Percentiles rank a stretch among this genome's conserved stretches.
phyloP scores from a whole-genome alignment of 345 rosid genomes.

The Eucalyptus pumila region DNA sequence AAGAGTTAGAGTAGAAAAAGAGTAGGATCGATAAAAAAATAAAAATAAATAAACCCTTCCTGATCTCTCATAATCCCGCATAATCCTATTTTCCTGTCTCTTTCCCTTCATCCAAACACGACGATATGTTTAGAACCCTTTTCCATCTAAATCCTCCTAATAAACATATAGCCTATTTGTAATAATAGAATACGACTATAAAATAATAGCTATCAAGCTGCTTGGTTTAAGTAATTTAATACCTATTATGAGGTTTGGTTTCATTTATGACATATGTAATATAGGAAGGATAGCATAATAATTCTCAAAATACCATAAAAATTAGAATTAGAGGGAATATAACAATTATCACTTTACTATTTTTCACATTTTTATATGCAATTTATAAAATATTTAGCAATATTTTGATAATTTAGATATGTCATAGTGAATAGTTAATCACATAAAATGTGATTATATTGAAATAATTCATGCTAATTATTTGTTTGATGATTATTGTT shows the following conservation, averaged over 20 bases:
- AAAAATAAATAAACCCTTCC: rapidly evolving
- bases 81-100: not conserved
- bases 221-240: not conserved
- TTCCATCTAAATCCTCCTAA: not conserved
- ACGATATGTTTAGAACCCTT: not conserved
- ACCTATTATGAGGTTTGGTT: not conserved
- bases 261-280: not conserved
- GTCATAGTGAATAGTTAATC: not conserved
- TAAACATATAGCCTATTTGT: not conserved
- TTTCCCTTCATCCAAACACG: not conserved
- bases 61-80: not conserved
- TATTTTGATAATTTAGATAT: not conserved
- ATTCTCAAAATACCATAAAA: not conserved
- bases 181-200: not conserved
- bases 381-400: too few species aligned
- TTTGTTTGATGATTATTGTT: not conserved
- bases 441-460: too few species aligned
- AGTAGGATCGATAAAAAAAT: rapidly evolving
- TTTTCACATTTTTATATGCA: not conserved
- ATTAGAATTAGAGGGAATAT: not conserved
- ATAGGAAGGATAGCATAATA: not conserved
- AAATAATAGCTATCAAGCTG: not conserved
- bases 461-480: too few species aligned
- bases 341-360: too few species aligned
- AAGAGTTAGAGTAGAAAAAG: too few species aligned